Evolutionary conservation across 2,329 filamentous ascomycete species (phyloP).

Genomic region (Ophiocordyceps camponoti-leonardi): DNA sequence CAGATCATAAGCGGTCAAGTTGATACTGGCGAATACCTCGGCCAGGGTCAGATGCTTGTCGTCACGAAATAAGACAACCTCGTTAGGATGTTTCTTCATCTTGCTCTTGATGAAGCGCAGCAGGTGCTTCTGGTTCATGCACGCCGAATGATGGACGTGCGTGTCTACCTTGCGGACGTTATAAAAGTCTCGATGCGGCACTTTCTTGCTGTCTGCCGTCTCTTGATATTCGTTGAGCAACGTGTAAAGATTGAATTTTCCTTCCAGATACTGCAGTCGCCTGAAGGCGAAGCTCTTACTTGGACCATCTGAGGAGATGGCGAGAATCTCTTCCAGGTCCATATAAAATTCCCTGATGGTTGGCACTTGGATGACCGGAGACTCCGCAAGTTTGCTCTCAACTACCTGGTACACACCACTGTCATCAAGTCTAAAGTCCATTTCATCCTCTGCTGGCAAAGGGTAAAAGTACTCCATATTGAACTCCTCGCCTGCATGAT

Average conservation of each 20-base stretch:
- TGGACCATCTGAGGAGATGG: slow-evolving; percentile 85
- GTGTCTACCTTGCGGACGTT: slow-evolving; percentile 98
- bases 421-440: slow-evolving; percentile 64
- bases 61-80: slow-evolving; percentile 83
- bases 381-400: slow-evolving; percentile 44
- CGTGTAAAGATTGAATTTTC: slow-evolving; percentile 88
- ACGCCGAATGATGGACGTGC: slow-evolving; percentile 96
- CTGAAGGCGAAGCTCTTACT: slow-evolving; percentile 96
- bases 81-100: slow-evolving; percentile 96
- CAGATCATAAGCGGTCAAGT: slow-evolving; percentile 88
- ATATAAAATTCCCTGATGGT: slow-evolving; percentile 92
- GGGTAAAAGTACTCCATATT: slow-evolving; percentile 62
- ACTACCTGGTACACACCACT: slow-evolving; percentile 89
- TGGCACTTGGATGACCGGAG: slow-evolving; percentile 68
- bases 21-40: slow-evolving; percentile 95
- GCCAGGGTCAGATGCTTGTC: slow-evolving; percentile 79
- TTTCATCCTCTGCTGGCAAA: slow-evolving; percentile 50
- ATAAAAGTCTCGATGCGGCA: slow-evolving; percentile 96
- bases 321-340: slow-evolving; percentile 73
- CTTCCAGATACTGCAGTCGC: slow-evolving; percentile 85
- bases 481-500: slow-evolving; percentile 88
- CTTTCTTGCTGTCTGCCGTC: slow-evolving; percentile 92
- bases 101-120: slow-evolving; percentile 98
- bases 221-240: slow-evolving; percentile 95
- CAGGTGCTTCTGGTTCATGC: slow-evolving; percentile 99